Conservation (phyloP, 2,329 filamentous ascomycete species). For the Colletotrichum kahawae region DNA sequence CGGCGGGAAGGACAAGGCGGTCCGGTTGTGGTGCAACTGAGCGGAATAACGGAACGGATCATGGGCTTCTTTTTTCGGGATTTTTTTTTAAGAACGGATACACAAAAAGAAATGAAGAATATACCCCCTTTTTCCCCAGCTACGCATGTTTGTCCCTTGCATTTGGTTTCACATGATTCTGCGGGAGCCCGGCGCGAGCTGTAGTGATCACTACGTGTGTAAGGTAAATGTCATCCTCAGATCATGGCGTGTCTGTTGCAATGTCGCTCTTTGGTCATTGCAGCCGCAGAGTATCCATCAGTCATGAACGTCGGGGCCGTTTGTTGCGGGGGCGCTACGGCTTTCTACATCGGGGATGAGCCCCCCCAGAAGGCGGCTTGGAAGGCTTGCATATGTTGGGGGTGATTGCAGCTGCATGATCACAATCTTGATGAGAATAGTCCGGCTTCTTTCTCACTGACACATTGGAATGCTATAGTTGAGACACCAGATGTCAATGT, state of each 20-base stretch:
- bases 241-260: not conserved
- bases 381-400: not conserved
- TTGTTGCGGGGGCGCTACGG: not conserved
- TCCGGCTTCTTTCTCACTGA: not conserved
- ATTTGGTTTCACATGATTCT: not conserved
- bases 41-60: not conserved
- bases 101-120: conserved; percentile 10
- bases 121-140: conserved; percentile 6
- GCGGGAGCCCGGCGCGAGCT: not conserved
- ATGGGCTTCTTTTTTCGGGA: not conserved
- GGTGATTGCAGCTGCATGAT: not conserved
- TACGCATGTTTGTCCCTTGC: not conserved
- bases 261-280: not conserved
- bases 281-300: not conserved
- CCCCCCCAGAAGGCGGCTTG: not conserved
- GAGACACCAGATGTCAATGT: not conserved
- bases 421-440: not conserved
- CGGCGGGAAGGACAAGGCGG: conserved; percentile 89
- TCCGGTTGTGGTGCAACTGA: conserved; percentile 70
- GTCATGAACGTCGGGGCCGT: not conserved
- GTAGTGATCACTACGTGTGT: not conserved
- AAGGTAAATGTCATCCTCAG: not conserved
- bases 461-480: not conserved
- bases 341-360: not conserved
- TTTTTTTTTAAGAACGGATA: not conserved